These are phyloP conservation scores for Sideroxylon spinosum DNA, from an alignment of 179 eudicot species.

Conservation along the genomic window DNA sequence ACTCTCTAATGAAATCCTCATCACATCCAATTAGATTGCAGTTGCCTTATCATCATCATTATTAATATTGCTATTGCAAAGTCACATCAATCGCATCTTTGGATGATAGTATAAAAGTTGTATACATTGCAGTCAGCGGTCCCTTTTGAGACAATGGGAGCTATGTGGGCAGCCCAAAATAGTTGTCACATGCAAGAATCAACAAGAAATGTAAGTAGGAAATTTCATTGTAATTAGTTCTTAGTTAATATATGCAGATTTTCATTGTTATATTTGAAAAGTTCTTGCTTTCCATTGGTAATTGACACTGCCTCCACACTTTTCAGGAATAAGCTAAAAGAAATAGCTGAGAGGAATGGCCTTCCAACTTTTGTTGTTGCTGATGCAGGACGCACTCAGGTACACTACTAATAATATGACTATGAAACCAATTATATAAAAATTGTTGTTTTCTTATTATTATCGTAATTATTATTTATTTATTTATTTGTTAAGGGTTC, in stretches of 20 bases:
- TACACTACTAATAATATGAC: slow-evolving; percentile 11
- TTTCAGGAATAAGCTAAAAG: slow-evolving; percentile 77
- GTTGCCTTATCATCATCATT: not conserved
- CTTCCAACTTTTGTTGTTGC: slow-evolving; percentile 95
- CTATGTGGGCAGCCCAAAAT: slow-evolving; percentile 86
- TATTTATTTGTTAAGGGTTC: too few species aligned
- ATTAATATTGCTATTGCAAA: not conserved
- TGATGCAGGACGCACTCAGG: slow-evolving; percentile 98
- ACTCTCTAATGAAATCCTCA: too few species aligned
- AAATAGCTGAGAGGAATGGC: slow-evolving; percentile 77
- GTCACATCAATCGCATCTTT: not conserved
- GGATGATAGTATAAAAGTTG: not conserved
- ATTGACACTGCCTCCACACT: slow-evolving; percentile 14
- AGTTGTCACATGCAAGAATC: slow-evolving; percentile 94
- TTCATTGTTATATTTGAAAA: not conserved
- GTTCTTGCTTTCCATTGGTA: not conserved
- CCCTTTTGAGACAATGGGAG: slow-evolving; percentile 88
- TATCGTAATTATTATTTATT: too few species aligned
- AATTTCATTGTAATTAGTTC: slow-evolving; percentile 6
- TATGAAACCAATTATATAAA: not conserved
- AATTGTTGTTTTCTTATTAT: too few species aligned
- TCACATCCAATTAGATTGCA: too few species aligned
- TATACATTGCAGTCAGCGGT: slow-evolving; percentile 54
- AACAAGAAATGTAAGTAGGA: slow-evolving; percentile 81
- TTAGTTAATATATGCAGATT: not conserved